Evolutionary conservation across 2,329 filamentous ascomycete species (phyloP), one percentile per base, ranked within the genome.

Genomic region (Ceratocystiopsis minuta): DNA sequence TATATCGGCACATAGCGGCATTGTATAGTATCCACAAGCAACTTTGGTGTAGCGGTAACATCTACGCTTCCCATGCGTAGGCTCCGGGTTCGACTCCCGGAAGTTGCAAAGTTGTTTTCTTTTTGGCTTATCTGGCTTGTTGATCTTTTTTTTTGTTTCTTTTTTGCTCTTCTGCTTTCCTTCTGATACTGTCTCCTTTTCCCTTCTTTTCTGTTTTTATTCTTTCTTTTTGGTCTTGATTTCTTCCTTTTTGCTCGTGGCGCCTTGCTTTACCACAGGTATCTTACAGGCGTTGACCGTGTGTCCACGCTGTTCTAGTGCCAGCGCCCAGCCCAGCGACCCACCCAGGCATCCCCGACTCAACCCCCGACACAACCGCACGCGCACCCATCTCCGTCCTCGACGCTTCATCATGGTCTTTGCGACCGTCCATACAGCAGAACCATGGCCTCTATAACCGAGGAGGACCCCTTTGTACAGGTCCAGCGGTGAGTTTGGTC

Each of bases 391-490:
- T 28, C 9, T 28, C 24, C 24, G n/a, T n/a, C n/a, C n/a, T n/a
- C 24, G 7, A 6, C 24, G 24, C 24, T 28, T 28, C 24, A 28
- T 28, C 24, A 28, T 28, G 24, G 24, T 28, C 24, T 28, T 28
- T 6, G 11, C 31, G 16, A 20, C 31, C n/a, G n/a, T 6, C 12
- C 17, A 13, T 7, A 35, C n/a, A 20, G 6, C 57, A 78, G 77
- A 70, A 79, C 77, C 70, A 79, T 79, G 74, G 74, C 74, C 60
- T 77, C 74, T 49, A 72, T 66, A 9, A 74, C 71, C 56, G 74
- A 78, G 54, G 67, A 76, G 62, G 76, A 80, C 55, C 76, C 76
- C 37, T 80, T 80, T 66, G 72, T 80, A 62, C 74, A 80, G 57
- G 76, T 80, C 53, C 76, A 80, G 55, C 72, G 76, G 76, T 79